Conservation (phyloP, 345 rosid species). For the Salix purpurea region DNA sequence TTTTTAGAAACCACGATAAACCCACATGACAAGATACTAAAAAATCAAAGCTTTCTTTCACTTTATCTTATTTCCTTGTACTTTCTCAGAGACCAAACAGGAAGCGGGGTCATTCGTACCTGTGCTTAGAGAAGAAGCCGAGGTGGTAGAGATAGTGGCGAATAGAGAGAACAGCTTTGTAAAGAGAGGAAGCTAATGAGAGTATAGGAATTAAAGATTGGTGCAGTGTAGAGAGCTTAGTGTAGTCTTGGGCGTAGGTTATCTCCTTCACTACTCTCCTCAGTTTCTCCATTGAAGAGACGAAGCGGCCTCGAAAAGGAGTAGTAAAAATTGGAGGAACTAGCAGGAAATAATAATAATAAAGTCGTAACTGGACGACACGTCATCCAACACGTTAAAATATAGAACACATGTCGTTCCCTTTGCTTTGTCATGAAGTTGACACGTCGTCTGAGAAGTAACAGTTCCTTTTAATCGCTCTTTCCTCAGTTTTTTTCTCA, state of each 20-base stretch:
- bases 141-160: slow-evolving; percentile 51
- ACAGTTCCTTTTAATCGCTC: too few relatives aligned
- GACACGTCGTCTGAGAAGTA: neutral
- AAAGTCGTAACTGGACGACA: too few relatives aligned
- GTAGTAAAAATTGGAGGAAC: neutral
- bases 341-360: neutral
- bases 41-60: neutral
- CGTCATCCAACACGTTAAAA: too few relatives aligned
- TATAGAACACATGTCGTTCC: neutral
- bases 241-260: slow-evolving; percentile 1
- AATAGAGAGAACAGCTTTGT: slow-evolving; percentile 34
- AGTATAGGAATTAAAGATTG: slow-evolving; percentile 8
- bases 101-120: slow-evolving; percentile 23
- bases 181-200: slow-evolving; percentile 2
- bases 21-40: too few relatives aligned
- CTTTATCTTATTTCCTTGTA: neutral
- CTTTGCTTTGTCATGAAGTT: neutral
- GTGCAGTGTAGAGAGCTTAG: slow-evolving; percentile 4
- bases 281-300: slow-evolving; percentile 11
- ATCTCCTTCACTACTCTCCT: slow-evolving; percentile 10
- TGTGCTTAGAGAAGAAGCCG: slow-evolving; percentile 42
- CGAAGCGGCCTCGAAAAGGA: neutral
- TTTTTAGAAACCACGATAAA: too few relatives aligned
- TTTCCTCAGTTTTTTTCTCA: too few relatives aligned
- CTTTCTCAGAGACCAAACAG: neutral